Evolutionary conservation across 1,139 yeast species (phyloP), one percentile per base, ranked within the genome.

Genomic region (Taiozyma sp.): DNA sequence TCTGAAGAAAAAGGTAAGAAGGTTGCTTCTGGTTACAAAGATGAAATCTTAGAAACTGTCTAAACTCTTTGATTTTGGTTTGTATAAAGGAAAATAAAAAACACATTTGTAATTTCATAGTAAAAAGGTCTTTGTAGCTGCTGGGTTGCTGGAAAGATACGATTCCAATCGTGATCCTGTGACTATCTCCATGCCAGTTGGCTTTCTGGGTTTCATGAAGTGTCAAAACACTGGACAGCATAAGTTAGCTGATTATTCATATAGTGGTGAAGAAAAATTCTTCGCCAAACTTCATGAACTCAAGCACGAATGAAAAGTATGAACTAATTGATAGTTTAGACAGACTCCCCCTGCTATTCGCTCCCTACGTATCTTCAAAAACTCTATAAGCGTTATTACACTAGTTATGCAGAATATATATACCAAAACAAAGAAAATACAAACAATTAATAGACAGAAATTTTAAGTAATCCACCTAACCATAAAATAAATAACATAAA

Each of bases 1-100:
- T 70, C 79, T 65, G 93, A 87, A 72, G 93, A 87, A 73, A 83
- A 88, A 76, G 96, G 96, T 71, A 87, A 88, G 86, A 87, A 88
- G 83, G 92, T 88, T 68, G 76, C 85, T 69, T 75, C 83, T 65
- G 89, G 87, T 75, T 87, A 86, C 90, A 87, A 88, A 83, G 96
- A 88, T 74, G 93, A 86, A 73, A 86, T 88, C 72, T 86, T 88
- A 74, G 95, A 85, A 79, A 71, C 87, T 70, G 92, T 86, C 70
- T 86, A 84, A 79, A 38, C 41, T 45, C 34, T 28, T 43, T 45
- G 46, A 43, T 45, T 24, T 43, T 36, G 23, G 43, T 36, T 43
- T 42, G 36, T 47, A 32, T 44, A 36, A 38, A 46, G 45, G 39
- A 41, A 43, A 43, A 49, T 29, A 55, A 56, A 53, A 50, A 47